Base-by-base conservation (phyloP, 1,284 basidiomycete species). In the Trichosporon coremiiforme region DNA sequence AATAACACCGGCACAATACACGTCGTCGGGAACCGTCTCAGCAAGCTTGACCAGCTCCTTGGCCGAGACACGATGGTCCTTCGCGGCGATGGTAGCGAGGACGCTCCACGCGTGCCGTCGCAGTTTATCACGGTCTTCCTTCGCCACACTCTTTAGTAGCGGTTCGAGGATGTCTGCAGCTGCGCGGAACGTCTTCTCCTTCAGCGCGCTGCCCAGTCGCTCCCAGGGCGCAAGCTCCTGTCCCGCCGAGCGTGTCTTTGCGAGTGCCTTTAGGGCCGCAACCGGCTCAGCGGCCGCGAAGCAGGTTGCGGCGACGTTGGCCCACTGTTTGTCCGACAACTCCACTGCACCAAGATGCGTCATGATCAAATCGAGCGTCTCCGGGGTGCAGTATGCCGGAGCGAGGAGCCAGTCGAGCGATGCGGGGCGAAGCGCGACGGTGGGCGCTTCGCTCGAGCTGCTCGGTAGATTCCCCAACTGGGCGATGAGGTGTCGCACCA, bases 31-130 rank as follows among this genome's bases (percentile, higher is more conserved):
- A 12, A 80, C 25, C 2, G 45, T 38, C 2, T 70, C 41, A 4
- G 71, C 70, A 15, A 79, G 64, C 12, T 67, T 68, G 17, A 75
- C 9, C 4, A 80, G 65, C 31, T 71, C 69, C 15, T 72, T 55
- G 2, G 70, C 13, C 4, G 67, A n/a, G 8, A 73, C 63, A 1
- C 6, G 15, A 2, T 29, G n/a, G 33, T 73, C 72, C 4, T 5
- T 10, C 0, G 63, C 57, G 0, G 69, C 72, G n/a, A 64, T 66
- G 1, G 57, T 36, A 1, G 67, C 38, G 38, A 73, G 72, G 13
- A 69, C 57, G 8, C 60, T 66, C 69, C 69, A 73, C 0, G 66
- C 64, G 17, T 68, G 69, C 6, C 41, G 10, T n/a, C 31, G 31
- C 1, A 62, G 57, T 15, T 62, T 62, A 7, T 62, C 57, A 4